Evolutionary conservation across 345 rosid species (phyloP).

Genomic region (Syzygium aromaticum): DNA sequence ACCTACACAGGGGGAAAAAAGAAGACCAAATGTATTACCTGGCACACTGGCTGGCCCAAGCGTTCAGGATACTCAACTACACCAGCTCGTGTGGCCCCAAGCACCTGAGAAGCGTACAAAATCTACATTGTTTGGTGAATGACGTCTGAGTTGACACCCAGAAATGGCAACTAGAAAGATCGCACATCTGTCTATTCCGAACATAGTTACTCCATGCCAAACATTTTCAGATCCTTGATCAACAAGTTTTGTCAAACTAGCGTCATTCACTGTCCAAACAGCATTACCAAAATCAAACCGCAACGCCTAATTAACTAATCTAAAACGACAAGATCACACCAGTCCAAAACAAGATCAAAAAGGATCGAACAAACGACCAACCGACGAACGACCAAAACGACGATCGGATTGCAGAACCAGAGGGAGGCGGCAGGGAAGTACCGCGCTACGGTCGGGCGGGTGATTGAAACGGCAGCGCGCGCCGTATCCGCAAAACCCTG

Average conservation of each 20-base stretch:
- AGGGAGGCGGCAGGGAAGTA: slow-evolving; percentile 12
- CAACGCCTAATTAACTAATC: neutral
- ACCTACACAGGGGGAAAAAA: neutral
- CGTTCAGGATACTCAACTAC: slow-evolving; percentile 72
- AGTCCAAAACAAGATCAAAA: neutral
- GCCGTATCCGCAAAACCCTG: slow-evolving; percentile 87
- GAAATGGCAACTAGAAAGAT: neutral
- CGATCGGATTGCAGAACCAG: neutral
- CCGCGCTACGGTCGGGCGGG: slow-evolving; percentile 76
- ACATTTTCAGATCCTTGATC: neutral
- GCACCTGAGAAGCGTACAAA: slow-evolving; percentile 29
- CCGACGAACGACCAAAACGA: neutral
- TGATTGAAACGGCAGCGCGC: slow-evolving; percentile 92
- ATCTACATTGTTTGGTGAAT: neutral
- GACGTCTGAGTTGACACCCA: neutral
- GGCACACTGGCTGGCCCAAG: slow-evolving; percentile 67
- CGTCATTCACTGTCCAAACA: neutral
- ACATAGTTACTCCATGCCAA: neutral
- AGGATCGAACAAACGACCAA: neutral
- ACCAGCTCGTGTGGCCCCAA: slow-evolving; percentile 49
- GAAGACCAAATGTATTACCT: slow-evolving; percentile 32
- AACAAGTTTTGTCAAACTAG: neutral
- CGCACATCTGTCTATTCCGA: neutral
- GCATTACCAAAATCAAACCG: neutral
- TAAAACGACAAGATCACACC: neutral